A percentile compares a stretch with the other conserved stretches of the same genome.
Conservation (phyloP, 192 early-diverging fungal species). For the Backusella macrospora region DNA sequence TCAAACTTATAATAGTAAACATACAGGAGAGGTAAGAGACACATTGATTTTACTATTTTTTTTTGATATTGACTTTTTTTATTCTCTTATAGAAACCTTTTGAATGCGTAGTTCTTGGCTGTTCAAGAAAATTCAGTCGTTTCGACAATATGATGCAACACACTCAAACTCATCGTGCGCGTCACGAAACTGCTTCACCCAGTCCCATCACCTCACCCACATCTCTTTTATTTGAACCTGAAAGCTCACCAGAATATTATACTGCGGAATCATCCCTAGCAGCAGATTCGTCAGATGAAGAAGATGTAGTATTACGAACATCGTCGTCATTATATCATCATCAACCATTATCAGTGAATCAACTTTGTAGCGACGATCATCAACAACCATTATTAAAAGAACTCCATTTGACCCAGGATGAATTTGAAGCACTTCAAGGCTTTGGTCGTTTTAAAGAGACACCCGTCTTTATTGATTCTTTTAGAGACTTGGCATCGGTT, state of each 20-base stretch:
- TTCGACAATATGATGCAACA: slow-evolving; percentile 85
- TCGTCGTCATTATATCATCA: neutral
- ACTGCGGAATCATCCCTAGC: neutral
- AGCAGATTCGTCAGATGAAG: neutral
- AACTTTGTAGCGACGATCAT: neutral
- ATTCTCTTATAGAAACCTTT: slow-evolving; percentile 57
- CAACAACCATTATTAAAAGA: neutral
- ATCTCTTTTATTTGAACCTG: neutral
- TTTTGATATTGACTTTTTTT: neutral
- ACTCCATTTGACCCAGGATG: slow-evolving; percentile 36
- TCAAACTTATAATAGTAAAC: slow-evolving; percentile 23
- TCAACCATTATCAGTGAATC: neutral
- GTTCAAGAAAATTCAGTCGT: slow-evolving; percentile 69
- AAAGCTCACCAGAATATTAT: neutral
- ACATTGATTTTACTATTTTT: neutral
- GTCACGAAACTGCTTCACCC: neutral
- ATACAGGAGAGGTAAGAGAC: slow-evolving; percentile 39
- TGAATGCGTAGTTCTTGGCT: slow-evolving; percentile 66
- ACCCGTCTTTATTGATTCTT: slow-evolving; percentile 13
- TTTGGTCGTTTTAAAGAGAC: slow-evolving; percentile 38
- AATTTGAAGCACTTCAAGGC: slow-evolving; percentile 41
- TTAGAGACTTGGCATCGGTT: slow-evolving; percentile 14
- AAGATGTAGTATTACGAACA: neutral
- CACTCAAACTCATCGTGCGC: slow-evolving; percentile 65
- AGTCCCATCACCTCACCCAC: neutral